Evolutionary conservation across 2,329 filamentous ascomycete species (phyloP).

Genomic region (Chalaropsis thielavioides): DNA sequence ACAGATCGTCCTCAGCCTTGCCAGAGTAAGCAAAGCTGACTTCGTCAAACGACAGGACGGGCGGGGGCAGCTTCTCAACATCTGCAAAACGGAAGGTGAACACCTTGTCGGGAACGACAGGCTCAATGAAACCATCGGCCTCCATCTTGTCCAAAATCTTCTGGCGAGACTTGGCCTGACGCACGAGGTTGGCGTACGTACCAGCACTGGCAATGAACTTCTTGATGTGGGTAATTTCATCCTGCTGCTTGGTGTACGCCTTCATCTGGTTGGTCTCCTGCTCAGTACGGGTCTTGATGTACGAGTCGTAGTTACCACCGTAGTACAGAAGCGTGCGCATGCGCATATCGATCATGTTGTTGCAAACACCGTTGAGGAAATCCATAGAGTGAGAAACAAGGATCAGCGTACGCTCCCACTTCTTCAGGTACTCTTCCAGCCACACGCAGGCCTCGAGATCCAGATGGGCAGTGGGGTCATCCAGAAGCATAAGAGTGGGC

Average conservation of each 20-base stretch:
- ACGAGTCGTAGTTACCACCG: conserved; percentile 98
- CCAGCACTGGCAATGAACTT: conserved; percentile 99
- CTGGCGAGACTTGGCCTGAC: conserved; percentile 96
- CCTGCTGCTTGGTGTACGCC: conserved; percentile 97
- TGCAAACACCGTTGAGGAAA: conserved; percentile 97
- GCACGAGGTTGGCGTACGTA: conserved; percentile 98
- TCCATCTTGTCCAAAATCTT: conserved; percentile 99
- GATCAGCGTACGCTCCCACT: conserved; percentile 95
- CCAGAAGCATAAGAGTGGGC: conserved; percentile 85
- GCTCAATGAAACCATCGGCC: conserved; percentile 95
- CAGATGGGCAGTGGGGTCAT: conserved; percentile 97
- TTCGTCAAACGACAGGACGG: conserved; percentile 88
- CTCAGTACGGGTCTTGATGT: conserved; percentile 85
- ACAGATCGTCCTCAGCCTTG: conserved; percentile 75
- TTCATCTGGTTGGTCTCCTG: conserved; percentile 98
- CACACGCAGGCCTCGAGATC: conserved; percentile 99
- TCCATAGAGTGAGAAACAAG: conserved; percentile 97
- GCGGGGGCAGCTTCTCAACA: conserved; percentile 97
- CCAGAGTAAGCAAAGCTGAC: conserved; percentile 98
- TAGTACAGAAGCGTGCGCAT: conserved; percentile 83
- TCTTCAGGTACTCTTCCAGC: conserved; percentile 99
- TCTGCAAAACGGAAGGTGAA: conserved; percentile 98
- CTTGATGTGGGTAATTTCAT: conserved; percentile 98
- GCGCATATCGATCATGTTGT: conserved; percentile 98
- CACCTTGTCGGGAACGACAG: conserved; percentile 67